Percentiles rank a stretch among this genome's conserved stretches.
Evolutionary conservation across 2,329 filamentous ascomycete genomes (phyloP).

Genomic region (Colletotrichum cuscutae): DNA sequence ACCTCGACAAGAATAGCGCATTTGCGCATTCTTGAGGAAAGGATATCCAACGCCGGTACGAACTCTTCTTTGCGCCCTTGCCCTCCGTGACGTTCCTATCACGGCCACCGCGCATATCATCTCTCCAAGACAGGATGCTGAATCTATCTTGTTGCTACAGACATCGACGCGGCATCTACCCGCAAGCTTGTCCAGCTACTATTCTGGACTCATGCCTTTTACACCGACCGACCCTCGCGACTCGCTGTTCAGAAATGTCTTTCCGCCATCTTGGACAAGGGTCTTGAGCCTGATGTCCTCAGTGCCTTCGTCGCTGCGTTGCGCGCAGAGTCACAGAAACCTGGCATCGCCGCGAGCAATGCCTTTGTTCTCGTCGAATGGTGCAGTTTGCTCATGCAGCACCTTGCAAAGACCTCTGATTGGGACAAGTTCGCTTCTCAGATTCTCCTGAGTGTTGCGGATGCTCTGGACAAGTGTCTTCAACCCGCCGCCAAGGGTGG

Average conservation of each 20-base stretch:
- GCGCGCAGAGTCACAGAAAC: constrained; percentile 78
- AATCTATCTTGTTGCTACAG: constrained; percentile 43
- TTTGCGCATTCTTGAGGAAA: constrained; percentile 67
- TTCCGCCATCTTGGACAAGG: constrained; percentile 69
- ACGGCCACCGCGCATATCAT: background rate
- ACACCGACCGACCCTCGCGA: constrained; percentile 86
- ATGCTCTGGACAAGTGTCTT: constrained; percentile 81
- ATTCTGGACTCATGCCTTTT: constrained; percentile 88
- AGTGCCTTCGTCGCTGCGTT: constrained; percentile 74
- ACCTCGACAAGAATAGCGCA: constrained; percentile 65
- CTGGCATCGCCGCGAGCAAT: constrained; percentile 79
- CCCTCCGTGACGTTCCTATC: background rate
- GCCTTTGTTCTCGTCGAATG: constrained; percentile 93
- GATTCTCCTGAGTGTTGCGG: constrained; percentile 75
- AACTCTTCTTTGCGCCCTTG: constrained; percentile 1
- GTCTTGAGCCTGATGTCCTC: constrained; percentile 67
- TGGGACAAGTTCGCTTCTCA: constrained; percentile 75
- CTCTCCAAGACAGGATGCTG: constrained; percentile 2
- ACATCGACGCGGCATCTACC: constrained; percentile 59
- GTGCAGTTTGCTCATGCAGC: constrained; percentile 83
- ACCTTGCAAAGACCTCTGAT: constrained; percentile 68
- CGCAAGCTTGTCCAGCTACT: constrained; percentile 74
- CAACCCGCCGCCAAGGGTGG: constrained; percentile 71
- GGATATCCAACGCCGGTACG: constrained; percentile 65
- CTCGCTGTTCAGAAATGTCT: constrained; percentile 86